Percentiles rank a stretch among this genome's conserved stretches.
These are phyloP conservation scores for Ampelocalamus luodianensis DNA, from an alignment of 176 grass and related monocot genomes.

Conservation along the genomic window DNA sequence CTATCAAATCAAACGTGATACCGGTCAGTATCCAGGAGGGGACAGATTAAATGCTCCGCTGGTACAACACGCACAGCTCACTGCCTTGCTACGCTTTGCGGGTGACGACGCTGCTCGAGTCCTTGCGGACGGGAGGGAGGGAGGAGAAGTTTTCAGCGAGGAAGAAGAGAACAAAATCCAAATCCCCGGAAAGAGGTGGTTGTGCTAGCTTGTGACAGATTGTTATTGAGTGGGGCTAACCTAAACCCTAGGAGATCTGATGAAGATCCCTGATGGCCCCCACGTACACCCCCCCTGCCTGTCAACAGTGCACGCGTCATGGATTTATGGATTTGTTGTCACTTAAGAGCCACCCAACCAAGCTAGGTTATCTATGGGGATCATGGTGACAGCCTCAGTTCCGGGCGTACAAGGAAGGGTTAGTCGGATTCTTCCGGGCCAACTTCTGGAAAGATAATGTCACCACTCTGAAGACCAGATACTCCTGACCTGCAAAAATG, in stretches of 20 bases:
- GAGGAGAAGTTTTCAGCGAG: background rate
- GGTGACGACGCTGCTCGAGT: background rate
- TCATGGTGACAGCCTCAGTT: background rate
- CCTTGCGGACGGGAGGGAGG: background rate
- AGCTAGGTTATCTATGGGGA: background rate
- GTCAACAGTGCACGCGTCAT: background rate
- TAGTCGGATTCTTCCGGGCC: background rate
- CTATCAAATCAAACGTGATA: background rate
- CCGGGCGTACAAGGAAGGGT: background rate
- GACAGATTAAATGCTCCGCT: background rate
- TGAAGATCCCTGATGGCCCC: background rate
- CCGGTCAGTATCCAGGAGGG: background rate
- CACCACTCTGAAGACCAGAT: background rate
- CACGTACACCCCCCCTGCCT: background rate
- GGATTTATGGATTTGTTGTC: background rate
- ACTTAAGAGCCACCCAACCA: background rate
- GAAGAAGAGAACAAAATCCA: background rate
- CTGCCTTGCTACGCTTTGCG: background rate
- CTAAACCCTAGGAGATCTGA: background rate
- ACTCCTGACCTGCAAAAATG: background rate
- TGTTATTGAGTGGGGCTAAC: background rate
- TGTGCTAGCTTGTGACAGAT: background rate
- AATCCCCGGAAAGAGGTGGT: background rate
- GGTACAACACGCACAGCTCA: background rate
- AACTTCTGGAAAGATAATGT: background rate